Evolutionary conservation across 2,329 filamentous ascomycete species (phyloP), one percentile per base, ranked within the genome.

Genomic region (Verruconis gallopava): DNA sequence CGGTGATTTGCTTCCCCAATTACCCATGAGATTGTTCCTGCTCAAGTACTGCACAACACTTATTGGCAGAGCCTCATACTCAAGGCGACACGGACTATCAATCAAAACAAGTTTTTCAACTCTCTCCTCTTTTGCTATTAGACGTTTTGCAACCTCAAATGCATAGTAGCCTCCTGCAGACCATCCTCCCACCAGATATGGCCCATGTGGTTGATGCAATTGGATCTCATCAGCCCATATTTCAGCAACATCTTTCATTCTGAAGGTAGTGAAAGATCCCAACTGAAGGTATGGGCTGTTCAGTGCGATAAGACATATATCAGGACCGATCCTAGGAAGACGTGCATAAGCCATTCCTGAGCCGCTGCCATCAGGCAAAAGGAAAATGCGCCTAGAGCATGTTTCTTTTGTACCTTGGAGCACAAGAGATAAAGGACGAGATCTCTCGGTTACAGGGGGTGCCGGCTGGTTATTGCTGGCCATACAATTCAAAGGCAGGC

Each of bases 151-250:
- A 5, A 47, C 49, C 9, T 50, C 55, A 40, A 49, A 84, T 33
- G 80, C 79, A 45, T 79, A 77, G 37, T 84, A 78, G 25, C 81
- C 81, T 19, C 81, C 82, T 1, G 79, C 81, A n/a, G 75, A 82
- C 81, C 81, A 86, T 18, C 82, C 82, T 13, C 75, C 72, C 1
- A 85, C 60, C 39, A 71, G 69, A 58, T 83, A 84, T 0, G 79
- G 77, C 0, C 66, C 64, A 11, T 58, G 56, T 3, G 67, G 62
- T 47, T 72, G 64, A 18, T 66, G 58, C n/a, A 62, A 62, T 3
- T 60, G 62, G 22, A 71, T 61, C 44, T 69, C 66, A 4, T 48
- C 51, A n/a, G 67, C 44, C 42, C 64, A 70, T 2, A 53, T 53
- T 3, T 46, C 45, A 3, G 60, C 57, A 3, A 67, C 47, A 18